Evolutionary conservation across 176 grass and related monocot genomes (phyloP).

Genomic region (Avena sativa): DNA sequence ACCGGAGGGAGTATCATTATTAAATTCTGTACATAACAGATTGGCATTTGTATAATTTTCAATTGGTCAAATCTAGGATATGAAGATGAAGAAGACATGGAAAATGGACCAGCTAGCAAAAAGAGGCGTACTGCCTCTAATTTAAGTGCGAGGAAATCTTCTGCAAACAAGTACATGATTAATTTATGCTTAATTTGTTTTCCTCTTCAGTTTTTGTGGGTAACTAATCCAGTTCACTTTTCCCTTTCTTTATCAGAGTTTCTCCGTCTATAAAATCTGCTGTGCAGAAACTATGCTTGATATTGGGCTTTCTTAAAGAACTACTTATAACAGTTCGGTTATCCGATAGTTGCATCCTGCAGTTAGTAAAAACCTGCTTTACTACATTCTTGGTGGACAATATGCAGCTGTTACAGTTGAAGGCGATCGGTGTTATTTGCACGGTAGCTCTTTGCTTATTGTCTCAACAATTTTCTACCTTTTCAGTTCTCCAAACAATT

Average conservation of each 20-base stretch:
- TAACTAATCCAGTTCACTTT: slow-evolving; percentile 38
- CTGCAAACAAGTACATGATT: slow-evolving; percentile 69
- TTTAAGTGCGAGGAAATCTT: slow-evolving; percentile 71
- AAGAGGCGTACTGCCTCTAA: slow-evolving; percentile 70
- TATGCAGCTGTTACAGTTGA: slow-evolving; percentile 95
- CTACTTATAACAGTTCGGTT: slow-evolving; percentile 77
- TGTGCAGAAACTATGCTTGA: slow-evolving; percentile 94
- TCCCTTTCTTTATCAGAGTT: slow-evolving; percentile 62
- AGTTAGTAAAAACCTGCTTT: slow-evolving; percentile 97
- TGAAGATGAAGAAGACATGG: slow-evolving; percentile 84
- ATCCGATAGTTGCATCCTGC: slow-evolving; percentile 95
- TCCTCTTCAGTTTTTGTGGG: slow-evolving; percentile 18
- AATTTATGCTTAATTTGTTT: slow-evolving; percentile 25
- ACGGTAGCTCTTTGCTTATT: slow-evolving; percentile 58
- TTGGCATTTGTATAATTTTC: slow-evolving; percentile 33
- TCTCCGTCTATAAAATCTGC: slow-evolving; percentile 69
- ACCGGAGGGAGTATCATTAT: neutral
- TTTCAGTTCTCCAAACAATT: slow-evolving; percentile 45
- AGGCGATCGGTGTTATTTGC: slow-evolving; percentile 87
- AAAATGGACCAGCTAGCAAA: slow-evolving; percentile 81
- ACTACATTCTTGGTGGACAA: slow-evolving; percentile 97
- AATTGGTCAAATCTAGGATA: slow-evolving; percentile 64
- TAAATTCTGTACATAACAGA: slow-evolving; percentile 29
- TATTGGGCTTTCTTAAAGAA: slow-evolving; percentile 93
- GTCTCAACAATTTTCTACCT: slow-evolving; percentile 41